Base-by-base conservation (phyloP, 495 filamentous ascomycete genomes). In the Xylaria venustula region DNA sequence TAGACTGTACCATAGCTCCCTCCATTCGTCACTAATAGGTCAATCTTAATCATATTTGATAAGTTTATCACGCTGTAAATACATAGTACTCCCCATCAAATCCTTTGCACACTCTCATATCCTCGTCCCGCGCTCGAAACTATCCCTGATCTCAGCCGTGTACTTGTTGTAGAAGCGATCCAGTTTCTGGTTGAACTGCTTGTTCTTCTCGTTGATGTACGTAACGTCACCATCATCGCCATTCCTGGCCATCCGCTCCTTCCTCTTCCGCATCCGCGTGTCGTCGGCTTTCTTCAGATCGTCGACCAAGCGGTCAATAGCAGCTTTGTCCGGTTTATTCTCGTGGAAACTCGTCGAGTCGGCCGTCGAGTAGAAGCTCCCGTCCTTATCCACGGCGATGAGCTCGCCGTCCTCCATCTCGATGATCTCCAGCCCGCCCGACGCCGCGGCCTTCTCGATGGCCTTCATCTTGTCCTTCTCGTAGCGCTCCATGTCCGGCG, bases 191-290 rank as follows among this genome's bases (percentile, higher is more conserved):
- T 98, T 98, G 79, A 98, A 98, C 79, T 96, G 91, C 81, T 96
- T 96, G 81, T 96, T 96, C 88, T 98, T 97, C 75, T 97, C 92
- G 75, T 98, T 98, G 82, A 98, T 98, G 76, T 95, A 98, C 9
- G 95, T 98, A 60, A 98, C 90, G 72, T 98, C 94, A 25, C 83
- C 85, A 34, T 92, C 91, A 47, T 88, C 85, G 49, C 83, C 86
- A 22, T 90, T 89, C 63, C 90, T 84, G 14, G 83, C 86, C 73
- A 82, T 85, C 57, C 91, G 83, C 60, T 92, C 90, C 70, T 83
- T 87, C 64, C 90, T 84, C 79, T 94, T 93, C 82, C 90, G 90
- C 75, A 97, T 73, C 36, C 91, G 78, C 28, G 83, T 78, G 64
- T 96, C 92, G 77, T 98, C 94, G 4, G 91, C 92, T 81, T 92